These are phyloP conservation scores for Calvatia gigantea DNA, from an alignment of 768 basidiomycete genomes.

Conservation along the genomic window DNA sequence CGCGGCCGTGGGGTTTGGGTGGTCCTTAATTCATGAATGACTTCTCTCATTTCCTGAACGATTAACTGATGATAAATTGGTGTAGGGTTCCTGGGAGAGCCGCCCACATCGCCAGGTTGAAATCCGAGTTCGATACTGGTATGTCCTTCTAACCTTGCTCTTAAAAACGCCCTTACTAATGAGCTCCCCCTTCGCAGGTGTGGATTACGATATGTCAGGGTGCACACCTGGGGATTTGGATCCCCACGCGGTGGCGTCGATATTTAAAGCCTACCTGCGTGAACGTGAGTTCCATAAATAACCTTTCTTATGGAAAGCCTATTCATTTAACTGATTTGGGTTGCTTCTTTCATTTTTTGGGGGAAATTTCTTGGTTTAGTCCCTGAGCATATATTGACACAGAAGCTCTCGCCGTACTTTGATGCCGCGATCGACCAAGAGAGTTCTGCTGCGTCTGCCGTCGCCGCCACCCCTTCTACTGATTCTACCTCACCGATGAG, in stretches of 20 bases:
- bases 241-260: slow-evolving; percentile 89
- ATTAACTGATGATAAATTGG: slow-evolving; percentile 9
- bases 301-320: slow-evolving; percentile 3
- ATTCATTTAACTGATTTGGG: not conserved
- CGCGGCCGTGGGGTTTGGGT: slow-evolving; percentile 11
- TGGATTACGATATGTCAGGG: slow-evolving; percentile 79
- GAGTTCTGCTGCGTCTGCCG: slow-evolving; percentile 32
- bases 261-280: slow-evolving; percentile 91
- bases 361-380: slow-evolving; percentile 42
- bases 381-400: slow-evolving; percentile 82
- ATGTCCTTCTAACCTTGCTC: slow-evolving; percentile 14
- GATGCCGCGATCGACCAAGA: slow-evolving; percentile 71
- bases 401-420: slow-evolving; percentile 66
- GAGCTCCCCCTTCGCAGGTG: slow-evolving; percentile 44
- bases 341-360: slow-evolving; percentile 1
- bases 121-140: slow-evolving; percentile 82
- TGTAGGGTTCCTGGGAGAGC: slow-evolving; percentile 78
- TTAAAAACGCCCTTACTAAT: not conserved
- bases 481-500: slow-evolving; percentile 1
- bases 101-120: slow-evolving; percentile 71
- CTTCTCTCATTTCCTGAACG: slow-evolving; percentile 13
- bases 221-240: slow-evolving; percentile 86
- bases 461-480: slow-evolving; percentile 7
- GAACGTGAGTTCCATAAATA: slow-evolving; percentile 63
- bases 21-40: not conserved